These are phyloP conservation scores for Aspergillus novoparasiticus DNA, from an alignment of 2,329 filamentous ascomycete species.

Conservation along the genomic window DNA sequence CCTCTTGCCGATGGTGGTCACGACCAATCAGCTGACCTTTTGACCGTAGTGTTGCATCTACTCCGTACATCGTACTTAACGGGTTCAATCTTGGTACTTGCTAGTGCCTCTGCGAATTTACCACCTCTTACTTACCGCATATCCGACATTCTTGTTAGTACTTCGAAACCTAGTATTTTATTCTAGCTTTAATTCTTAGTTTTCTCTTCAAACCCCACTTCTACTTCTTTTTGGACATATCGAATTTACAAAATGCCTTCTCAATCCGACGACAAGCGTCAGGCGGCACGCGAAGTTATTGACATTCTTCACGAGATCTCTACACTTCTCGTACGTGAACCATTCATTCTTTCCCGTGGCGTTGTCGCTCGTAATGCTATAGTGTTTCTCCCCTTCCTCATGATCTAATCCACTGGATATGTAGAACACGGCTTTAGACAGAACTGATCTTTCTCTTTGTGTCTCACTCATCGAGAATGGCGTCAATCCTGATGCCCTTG, in stretches of 20 bases:
- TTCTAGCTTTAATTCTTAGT: neutral
- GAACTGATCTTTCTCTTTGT: conserved; percentile 88
- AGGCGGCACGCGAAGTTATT: conserved; percentile 54
- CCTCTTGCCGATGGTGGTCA: neutral
- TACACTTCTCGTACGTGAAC: conserved; percentile 44
- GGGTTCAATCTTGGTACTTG: no score
- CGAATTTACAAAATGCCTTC: conserved; percentile 39
- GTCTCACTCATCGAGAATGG: conserved; percentile 97
- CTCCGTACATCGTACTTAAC: no score
- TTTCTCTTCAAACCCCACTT: neutral
- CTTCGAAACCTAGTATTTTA: neutral
- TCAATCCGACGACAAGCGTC: conserved; percentile 49
- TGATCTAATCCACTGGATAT: conserved; percentile 1
- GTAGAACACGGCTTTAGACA: conserved; percentile 91
- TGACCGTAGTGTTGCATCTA: neutral
- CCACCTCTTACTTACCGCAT: neutral
- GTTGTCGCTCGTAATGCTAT: neutral
- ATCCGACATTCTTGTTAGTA: neutral
- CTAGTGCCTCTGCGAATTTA: neutral
- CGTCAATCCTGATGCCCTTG: conserved; percentile 91
- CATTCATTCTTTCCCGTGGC: conserved; percentile 11
- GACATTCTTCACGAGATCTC: conserved; percentile 56
- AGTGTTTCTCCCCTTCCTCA: neutral
- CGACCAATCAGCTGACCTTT: neutral
- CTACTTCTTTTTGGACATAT: neutral